phyloP scores from a whole-genome alignment of 139 green algal species.

The Volvox africanus region DNA sequence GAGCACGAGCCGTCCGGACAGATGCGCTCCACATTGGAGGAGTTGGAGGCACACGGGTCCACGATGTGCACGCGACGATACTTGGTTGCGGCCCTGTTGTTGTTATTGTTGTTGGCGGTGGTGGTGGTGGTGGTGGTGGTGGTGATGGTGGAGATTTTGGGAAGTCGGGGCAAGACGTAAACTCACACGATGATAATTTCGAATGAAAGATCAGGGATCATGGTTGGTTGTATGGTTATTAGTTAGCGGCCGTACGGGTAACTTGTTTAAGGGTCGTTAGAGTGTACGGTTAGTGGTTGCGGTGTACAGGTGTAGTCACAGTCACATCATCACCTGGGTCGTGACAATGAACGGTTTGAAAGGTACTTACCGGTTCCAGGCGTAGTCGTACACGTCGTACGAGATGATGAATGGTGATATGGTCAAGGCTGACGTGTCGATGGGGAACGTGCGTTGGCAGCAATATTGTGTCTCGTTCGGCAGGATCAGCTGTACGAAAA shows the following conservation, averaged over 20 bases:
- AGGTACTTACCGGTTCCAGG: conserved; percentile 22
- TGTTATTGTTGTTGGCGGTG: too few relatives aligned
- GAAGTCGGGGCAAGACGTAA: neutral
- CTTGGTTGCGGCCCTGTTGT: conserved; percentile 7
- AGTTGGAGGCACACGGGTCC: conserved; percentile 42
- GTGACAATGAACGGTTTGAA: too few relatives aligned
- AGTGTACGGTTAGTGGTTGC: too few relatives aligned
- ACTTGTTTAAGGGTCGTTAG: too few relatives aligned
- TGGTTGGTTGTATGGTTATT: too few relatives aligned
- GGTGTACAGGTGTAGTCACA: too few relatives aligned
- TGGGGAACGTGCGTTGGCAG: neutral
- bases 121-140: neutral
- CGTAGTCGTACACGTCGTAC: conserved; percentile 55
- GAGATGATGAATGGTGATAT: conserved; percentile 9
- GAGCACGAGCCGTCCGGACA: conserved; percentile 43
- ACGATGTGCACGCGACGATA: conserved; percentile 40
- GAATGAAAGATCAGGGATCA: too few relatives aligned
- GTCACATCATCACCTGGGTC: too few relatives aligned
- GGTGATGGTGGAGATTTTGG: neutral
- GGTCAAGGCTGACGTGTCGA: conserved; percentile 30
- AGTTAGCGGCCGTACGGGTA: too few relatives aligned
- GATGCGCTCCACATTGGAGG: conserved; percentile 34
- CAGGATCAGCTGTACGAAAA: neutral
- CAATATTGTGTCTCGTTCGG: conserved; percentile 23
- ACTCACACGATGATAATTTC: too few relatives aligned